Base-by-base conservation (phyloP, 768 basidiomycete genomes). In the Coprinellus aureogranulatus region DNA sequence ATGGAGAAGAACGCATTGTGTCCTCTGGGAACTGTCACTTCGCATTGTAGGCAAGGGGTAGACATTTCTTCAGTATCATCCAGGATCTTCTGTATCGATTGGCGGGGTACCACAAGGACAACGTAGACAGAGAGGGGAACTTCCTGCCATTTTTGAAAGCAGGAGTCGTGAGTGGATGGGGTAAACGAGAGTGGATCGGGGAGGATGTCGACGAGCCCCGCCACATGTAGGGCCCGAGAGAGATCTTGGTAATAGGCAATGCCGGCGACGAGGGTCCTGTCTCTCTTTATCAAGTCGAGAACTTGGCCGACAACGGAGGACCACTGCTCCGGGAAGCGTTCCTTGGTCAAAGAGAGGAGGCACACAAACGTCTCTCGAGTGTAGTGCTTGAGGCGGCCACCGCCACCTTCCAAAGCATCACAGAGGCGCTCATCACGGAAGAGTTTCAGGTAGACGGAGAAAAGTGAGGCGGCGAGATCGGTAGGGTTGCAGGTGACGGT, bases 321-420 rank as follows among this genome's bases (percentile, higher is more conserved):
- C 86, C 86, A 87, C 47, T 78, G 66, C 3, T 61, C 45, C 0
- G 77, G 65, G 40, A 70, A 68, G 22, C 34, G 9, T 12, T 53
- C 31, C 57, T 75, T 77, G 39, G 81, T 68, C 18, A 75, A 61
- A 10, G 61, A 60, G 16, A 87, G 65, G 39, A 87, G 65, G 2
- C 71, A 59, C 0, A 69, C 81, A 49, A 85, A 83, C 37, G 74
- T 78, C 30, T 69, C 70, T 12, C 85, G 75, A 12, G 67, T 73
- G 61, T 86, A 84, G 59, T 81, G 80, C 26, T 30, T 37, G 14
- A 11, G 42, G 26, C 57, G 18, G 26, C 41, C 55, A 23, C 49
- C 6, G 22, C n/a, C 27, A 23, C 23, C 12, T n/a, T 12, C 42
- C 25, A 37, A 58, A 54, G 59, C 59, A 14, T 34, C 23, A 28